Conservation (phyloP, 768 basidiomycete genomes). For the Suillus plorans region DNA sequence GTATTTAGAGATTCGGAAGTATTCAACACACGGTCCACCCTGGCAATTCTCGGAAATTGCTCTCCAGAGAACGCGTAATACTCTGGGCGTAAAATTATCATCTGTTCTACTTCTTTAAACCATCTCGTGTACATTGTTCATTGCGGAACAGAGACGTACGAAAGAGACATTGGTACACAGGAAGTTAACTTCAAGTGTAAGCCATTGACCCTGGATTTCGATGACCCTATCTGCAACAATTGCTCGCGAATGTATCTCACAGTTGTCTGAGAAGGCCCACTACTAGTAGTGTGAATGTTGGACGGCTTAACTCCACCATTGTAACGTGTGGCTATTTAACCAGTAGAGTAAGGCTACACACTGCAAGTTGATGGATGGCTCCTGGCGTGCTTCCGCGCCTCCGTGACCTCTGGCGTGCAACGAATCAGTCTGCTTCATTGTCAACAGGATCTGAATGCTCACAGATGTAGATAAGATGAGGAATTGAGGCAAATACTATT, state of each 20-base stretch:
- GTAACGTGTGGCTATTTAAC: too few species aligned
- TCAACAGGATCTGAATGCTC: background rate
- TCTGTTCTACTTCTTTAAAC: background rate
- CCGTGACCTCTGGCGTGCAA: too few species aligned
- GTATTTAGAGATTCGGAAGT: background rate
- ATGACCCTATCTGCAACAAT: background rate
- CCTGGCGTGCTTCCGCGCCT: too few species aligned
- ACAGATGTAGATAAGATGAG: background rate
- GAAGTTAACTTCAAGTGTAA: background rate
- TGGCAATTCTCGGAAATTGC: background rate
- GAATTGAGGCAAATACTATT: conserved; percentile 16
- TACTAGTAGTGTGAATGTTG: background rate
- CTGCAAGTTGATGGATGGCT: too few species aligned
- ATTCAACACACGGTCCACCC: background rate
- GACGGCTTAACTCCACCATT: background rate
- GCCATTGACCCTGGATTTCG: background rate
- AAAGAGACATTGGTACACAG: background rate
- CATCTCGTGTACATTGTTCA: background rate
- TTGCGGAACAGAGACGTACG: background rate
- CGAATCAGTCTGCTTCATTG: background rate
- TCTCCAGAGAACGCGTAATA: background rate
- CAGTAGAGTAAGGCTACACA: too few species aligned
- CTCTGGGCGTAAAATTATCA: background rate
- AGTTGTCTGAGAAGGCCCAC: background rate
- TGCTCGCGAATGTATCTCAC: too few species aligned